Evolutionary conservation across 2,329 filamentous ascomycete genomes (phyloP).

Genomic region (Cladosporium sp.): DNA sequence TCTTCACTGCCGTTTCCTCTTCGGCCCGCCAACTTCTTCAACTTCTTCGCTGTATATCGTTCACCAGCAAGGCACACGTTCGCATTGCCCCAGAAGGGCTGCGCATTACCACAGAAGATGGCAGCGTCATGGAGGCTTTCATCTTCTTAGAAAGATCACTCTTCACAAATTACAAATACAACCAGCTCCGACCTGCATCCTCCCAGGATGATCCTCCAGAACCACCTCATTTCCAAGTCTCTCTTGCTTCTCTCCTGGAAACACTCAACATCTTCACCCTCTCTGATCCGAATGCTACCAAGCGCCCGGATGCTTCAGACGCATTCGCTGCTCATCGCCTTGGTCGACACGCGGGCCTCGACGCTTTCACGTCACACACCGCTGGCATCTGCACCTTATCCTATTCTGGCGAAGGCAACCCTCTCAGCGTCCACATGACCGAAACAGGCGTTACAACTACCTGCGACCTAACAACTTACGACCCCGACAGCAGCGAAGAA

Average conservation of each 20-base stretch:
- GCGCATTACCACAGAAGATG: conserved; percentile 81
- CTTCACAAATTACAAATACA: conserved; percentile 78
- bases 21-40: conserved; percentile 70
- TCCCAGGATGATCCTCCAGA: conserved; percentile 34
- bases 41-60: conserved; percentile 57
- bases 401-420: conserved; percentile 67
- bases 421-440: conserved; percentile 77
- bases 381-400: conserved; percentile 78
- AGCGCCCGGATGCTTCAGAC: conserved; percentile 32
- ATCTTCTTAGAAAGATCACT: conserved; percentile 83
- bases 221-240: conserved; percentile 75
- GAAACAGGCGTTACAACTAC: conserved; percentile 83
- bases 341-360: conserved; percentile 43
- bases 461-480: conserved; percentile 82
- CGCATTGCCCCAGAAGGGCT: conserved; percentile 81
- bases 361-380: conserved; percentile 79
- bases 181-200: conserved; percentile 38
- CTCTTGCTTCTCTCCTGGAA: conserved; percentile 79
- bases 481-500: conserved; percentile 49
- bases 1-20: conserved; percentile 70
- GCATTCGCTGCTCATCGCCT: conserved; percentile 33
- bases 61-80: conserved; percentile 54
- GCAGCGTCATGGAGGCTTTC: conserved; percentile 80
- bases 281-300: conserved; percentile 34
- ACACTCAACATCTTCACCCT: conserved; percentile 92